Base-by-base conservation (phyloP, 2,329 filamentous ascomycete genomes). In the Knoxdaviesia capensis region DNA sequence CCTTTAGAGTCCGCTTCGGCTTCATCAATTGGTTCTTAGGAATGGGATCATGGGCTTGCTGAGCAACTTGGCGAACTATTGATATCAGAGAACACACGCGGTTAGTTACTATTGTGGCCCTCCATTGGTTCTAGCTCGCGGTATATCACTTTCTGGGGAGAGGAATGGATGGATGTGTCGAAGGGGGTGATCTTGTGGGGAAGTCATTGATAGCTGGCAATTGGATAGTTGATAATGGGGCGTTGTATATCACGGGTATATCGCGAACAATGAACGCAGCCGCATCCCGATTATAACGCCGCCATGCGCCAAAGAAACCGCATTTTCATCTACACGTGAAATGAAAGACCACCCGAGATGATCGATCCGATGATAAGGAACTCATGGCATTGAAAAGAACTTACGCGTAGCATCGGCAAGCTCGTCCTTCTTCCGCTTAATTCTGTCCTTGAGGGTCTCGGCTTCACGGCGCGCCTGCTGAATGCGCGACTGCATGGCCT, bases 381-480 rank as follows among this genome's bases (percentile, higher is more conserved):
- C 6, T 11, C 33, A 6, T 4, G 5, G 36, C 8, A 28, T 6
- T 6, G 9, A 11, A 31, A n/a, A 11, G 48, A 48, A 72, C 88
- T 75, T 77, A 98, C 90, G 80, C 58, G 87, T 92, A 49, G 87
- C 93, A 64, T 98, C 90, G 59, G 88, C 88, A 53, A 98, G 75
- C 66, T 96, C 90, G 74, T 98, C 90, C 81, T 96, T 96, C 77
- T 93, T 94, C 65, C 87, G 78, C 80, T 94, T 96, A 76, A 96
- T 96, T 63, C 84, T 80, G 62, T 96, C 88, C 72, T 96, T 96
- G 53, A 96, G 69, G 42, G 83, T 87, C 70, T 96, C 90, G 54
- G 90, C 90, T 72, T 98, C 90, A 69, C 90, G 84, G 63, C 90
- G 79, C 60, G 90, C 88, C 56, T 83, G 79, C 57, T 85, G 81